Percentiles rank a stretch among this genome's conserved stretches.
These are phyloP conservation scores for Suillus alpinus DNA, from an alignment of 768 basidiomycete genomes.

Conservation along the genomic window DNA sequence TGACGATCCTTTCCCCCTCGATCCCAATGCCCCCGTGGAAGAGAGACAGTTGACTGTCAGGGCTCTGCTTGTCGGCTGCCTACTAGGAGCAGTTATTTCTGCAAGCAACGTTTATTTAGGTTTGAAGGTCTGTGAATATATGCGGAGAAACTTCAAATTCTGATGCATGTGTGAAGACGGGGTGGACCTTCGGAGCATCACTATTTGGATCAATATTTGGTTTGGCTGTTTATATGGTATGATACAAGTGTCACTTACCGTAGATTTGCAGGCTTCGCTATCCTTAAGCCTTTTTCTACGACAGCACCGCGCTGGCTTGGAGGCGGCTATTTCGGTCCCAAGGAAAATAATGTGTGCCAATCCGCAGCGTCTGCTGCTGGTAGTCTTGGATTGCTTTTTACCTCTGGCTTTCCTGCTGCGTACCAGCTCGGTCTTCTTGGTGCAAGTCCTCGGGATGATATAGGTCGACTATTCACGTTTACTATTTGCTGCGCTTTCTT, in stretches of 20 bases:
- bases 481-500: slow-evolving; percentile 55
- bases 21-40: slow-evolving; percentile 40
- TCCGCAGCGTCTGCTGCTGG: slow-evolving; percentile 42
- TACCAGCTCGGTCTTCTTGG: slow-evolving; percentile 52
- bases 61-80: slow-evolving; percentile 48
- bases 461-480: slow-evolving; percentile 55
- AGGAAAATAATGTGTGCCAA: slow-evolving; percentile 45
- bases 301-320: slow-evolving; percentile 41
- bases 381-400: slow-evolving; percentile 57
- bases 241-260: slow-evolving; percentile 38
- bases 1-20: slow-evolving; percentile 50
- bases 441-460: slow-evolving; percentile 44
- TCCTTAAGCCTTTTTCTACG: slow-evolving; percentile 54
- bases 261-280: slow-evolving; percentile 37
- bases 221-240: not conserved
- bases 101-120: slow-evolving; percentile 69
- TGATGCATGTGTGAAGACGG: slow-evolving; percentile 34
- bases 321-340: slow-evolving; percentile 60
- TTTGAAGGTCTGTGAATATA: slow-evolving; percentile 38
- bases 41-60: slow-evolving; percentile 43
- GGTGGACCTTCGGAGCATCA: slow-evolving; percentile 63
- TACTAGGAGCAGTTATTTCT: slow-evolving; percentile 52
- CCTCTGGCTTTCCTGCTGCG: slow-evolving; percentile 59
- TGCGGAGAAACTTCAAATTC: not conserved
- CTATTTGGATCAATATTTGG: slow-evolving; percentile 43